phyloP scores from a whole-genome alignment of 441 rosid species.

The Populus hybrid region DNA sequence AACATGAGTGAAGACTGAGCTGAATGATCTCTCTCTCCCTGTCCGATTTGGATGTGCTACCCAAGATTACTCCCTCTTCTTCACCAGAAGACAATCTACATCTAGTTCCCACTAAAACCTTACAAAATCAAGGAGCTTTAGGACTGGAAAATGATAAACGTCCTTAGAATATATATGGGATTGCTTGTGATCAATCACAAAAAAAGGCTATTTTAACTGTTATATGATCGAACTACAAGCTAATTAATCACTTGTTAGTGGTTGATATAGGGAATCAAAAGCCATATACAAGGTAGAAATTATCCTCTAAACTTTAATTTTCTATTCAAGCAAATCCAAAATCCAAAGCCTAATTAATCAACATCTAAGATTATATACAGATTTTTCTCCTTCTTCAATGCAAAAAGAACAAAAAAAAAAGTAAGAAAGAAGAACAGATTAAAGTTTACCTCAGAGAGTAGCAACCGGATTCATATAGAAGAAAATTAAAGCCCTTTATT shows the following conservation, averaged over 20 bases:
- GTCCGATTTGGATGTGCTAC: too few relatives aligned
- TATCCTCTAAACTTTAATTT: too few relatives aligned
- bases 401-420: not conserved
- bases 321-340: not conserved
- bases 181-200: too few relatives aligned
- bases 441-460: slow-evolving; percentile 1
- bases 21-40: slow-evolving; percentile 16
- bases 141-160: slow-evolving; percentile 32
- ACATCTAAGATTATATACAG: too few relatives aligned
- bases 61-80: too few relatives aligned
- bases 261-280: too few relatives aligned
- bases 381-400: not conserved
- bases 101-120: not conserved
- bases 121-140: slow-evolving; percentile 13
- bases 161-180: too few relatives aligned
- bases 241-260: too few relatives aligned
- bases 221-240: too few relatives aligned
- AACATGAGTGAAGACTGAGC: not conserved
- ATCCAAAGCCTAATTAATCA: not conserved
- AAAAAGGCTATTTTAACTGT: too few relatives aligned
- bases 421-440: not conserved
- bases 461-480: not conserved
- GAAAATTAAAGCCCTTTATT: not conserved
- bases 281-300: too few relatives aligned
- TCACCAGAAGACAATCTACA: too few relatives aligned